Base-by-base conservation (phyloP, 139 green algal genomes). In the Zygnema cylindricum region DNA sequence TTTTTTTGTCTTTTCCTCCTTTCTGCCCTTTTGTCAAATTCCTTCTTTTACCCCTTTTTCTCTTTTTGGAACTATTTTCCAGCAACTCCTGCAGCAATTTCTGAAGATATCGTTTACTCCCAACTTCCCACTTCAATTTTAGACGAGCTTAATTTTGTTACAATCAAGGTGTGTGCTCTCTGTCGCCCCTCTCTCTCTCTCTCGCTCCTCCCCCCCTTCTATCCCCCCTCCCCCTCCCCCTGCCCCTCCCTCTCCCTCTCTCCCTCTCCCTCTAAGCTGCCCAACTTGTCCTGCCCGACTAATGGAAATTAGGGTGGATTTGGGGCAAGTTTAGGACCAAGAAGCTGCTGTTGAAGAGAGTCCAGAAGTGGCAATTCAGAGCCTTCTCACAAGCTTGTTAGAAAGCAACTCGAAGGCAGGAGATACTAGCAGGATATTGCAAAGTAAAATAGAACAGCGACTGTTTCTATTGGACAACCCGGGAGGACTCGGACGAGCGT, bases 391-490 rank as follows among this genome's bases (percentile, higher is more conserved):
- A 3, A 73, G n/a, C n/a, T 33, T 84, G 2, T 33, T 84, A 33
- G 32, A 63, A 7, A 54, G 77, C 77, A 84, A 84, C 25, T 39
- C 77, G 22, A 84, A 84, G 25, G 40, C 76, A 7, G 77, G 77
- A 2, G 77, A 84, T 33, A 33, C 40, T 23, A 38, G 77, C 16
- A 54, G 32, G 3, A 11, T 55, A 32, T 32, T 84, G 41, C n/a
- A 63, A 22, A 84, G 77, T 33, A 49, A 54, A 7, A 33, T 84
- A 33, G 41, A 84, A 22, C 41, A 38, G 41, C 2, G 40, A 3
- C 3, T 84, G 77, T 2, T 84, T 21, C 77, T 84, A 33, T 33
- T 84, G 77, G 21, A 84, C 77, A 84, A 63, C 77, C 38, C 40
- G n/a, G 77, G n/a, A 7, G 77, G 38, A 3, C 2, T 76, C 3